These are phyloP conservation scores for Lachancea meyersii DNA, from an alignment of 805 yeast genomes.

Conservation along the genomic window DNA sequence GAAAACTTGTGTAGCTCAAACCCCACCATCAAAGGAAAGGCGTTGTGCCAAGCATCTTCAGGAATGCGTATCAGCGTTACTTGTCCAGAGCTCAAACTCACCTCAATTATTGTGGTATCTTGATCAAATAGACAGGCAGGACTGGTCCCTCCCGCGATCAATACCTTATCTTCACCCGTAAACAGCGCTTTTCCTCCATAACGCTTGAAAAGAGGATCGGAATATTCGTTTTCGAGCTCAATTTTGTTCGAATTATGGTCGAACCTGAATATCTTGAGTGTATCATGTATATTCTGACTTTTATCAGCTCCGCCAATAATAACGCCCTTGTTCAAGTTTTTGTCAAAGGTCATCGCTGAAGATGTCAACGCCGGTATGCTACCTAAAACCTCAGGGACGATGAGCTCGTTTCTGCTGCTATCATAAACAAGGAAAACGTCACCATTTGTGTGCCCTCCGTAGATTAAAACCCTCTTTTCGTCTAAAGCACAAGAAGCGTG, in stretches of 20 bases:
- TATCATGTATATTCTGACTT: slow-evolving; percentile 31
- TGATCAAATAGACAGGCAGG: slow-evolving; percentile 32
- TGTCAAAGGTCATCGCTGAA: slow-evolving; percentile 18
- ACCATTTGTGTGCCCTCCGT: slow-evolving; percentile 42
- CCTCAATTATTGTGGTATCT: slow-evolving; percentile 34
- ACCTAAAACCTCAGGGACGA: slow-evolving; percentile 42
- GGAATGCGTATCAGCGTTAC: slow-evolving; percentile 30
- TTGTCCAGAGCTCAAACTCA: slow-evolving; percentile 21
- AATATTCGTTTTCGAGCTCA: slow-evolving; percentile 14
- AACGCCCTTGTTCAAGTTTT: slow-evolving; percentile 12
- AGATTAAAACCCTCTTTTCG: slow-evolving; percentile 36
- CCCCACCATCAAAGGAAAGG: slow-evolving; percentile 48
- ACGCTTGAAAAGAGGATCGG: slow-evolving; percentile 36
- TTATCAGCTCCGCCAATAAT: slow-evolving; percentile 22
- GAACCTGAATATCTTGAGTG: slow-evolving; percentile 27
- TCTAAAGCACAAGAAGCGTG: slow-evolving; percentile 39
- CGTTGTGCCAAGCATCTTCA: slow-evolving; percentile 34
- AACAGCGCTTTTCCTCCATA: slow-evolving; percentile 43
- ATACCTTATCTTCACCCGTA: slow-evolving; percentile 30
- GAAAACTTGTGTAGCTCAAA: slow-evolving; percentile 35
- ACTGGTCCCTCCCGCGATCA: slow-evolving; percentile 56
- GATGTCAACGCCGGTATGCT: slow-evolving; percentile 14
- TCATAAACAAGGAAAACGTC: slow-evolving; percentile 20
- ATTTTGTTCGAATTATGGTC: slow-evolving; percentile 15
- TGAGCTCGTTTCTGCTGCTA: slow-evolving; percentile 16